Evolutionary conservation across 1,284 basidiomycete genomes (phyloP), one percentile per base, ranked within the genome.

Genomic region (Ceratobasidium sp.): DNA sequence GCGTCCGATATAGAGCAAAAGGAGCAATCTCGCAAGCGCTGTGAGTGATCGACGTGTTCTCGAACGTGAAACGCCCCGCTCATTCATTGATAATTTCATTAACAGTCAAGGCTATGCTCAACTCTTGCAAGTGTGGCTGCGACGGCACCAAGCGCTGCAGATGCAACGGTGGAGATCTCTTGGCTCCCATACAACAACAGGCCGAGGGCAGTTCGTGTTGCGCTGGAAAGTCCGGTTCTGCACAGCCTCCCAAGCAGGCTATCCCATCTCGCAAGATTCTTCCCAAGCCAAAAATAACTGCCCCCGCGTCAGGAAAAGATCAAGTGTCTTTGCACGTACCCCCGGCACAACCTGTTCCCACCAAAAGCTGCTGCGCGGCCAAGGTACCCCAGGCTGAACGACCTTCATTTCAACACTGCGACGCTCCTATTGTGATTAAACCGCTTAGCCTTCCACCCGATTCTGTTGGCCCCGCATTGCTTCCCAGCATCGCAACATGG

Each of bases 401-500:
- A 19, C 41, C 33, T 17, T 29, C 53, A 29, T 22, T n/a, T 3
- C 53, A 57, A 57, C 44, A 71, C 24, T 24, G 44, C 19, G 53
- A 59, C 47, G 36, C 66, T 2, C 51, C 66, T 24, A 71, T 71
- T 7, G 36, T 71, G 15, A 71, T 71, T 54, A 71, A 71, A 29
- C 66, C 66, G 7, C 54, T 71, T 14, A 71, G 66, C 41, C 66
- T 71, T 27, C 66, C 66, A 3, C 54, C 44, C 19, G 66, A 33
- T 47, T 71, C 66, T 44, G 36, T 54, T n/a, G 53, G 54, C 24
- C 66, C 66, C 1, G 53, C 51, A 31, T 27, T 71, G 24, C 54
- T 71, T n/a, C 66, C 66, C n/a, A 71, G 66, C 45, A 71, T 71
- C 31, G 44, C 66, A 47, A 71, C 66, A 27, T 71, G 66, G 66